These are phyloP conservation scores for Lagenidium giganteum DNA, from an alignment of 352 stramenopile genomes.

Conservation along the genomic window DNA sequence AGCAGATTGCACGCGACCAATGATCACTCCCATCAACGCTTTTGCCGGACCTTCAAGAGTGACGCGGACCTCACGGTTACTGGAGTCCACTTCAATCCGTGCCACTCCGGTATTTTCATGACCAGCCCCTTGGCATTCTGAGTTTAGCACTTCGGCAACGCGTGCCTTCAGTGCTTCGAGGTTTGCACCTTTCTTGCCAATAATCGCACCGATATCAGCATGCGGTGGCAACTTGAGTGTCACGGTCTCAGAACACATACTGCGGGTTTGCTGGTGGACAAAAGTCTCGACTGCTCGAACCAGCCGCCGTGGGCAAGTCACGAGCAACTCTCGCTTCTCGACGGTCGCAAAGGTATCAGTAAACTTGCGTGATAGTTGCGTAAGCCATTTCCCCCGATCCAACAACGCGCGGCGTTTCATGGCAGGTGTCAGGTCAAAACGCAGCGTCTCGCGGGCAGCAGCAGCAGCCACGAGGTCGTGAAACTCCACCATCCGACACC, in stretches of 20 bases:
- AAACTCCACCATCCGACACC: conserved; percentile 14
- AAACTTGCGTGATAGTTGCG: not conserved
- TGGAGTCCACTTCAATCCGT: conserved; percentile 4
- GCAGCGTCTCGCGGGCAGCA: conserved; percentile 4
- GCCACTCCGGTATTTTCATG: not conserved
- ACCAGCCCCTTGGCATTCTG: conserved; percentile 5
- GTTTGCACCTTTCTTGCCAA: conserved; percentile 9
- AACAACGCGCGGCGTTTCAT: conserved; percentile 1
- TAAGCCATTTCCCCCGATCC: conserved; percentile 6
- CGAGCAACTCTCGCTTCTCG: not conserved
- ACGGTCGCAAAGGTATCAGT: conserved; percentile 4
- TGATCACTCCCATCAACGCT: conserved; percentile 13
- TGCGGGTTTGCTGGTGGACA: conserved; percentile 1
- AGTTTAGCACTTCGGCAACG: conserved; percentile 5
- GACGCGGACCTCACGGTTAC: conserved; percentile 1
- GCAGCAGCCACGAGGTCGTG: conserved; percentile 3
- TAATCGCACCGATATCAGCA: conserved; percentile 13
- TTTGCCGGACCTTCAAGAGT: conserved; percentile 16
- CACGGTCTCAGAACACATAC: conserved; percentile 2
- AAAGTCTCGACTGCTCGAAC: not conserved
- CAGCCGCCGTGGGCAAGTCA: conserved; percentile 4
- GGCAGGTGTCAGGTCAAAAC: not conserved
- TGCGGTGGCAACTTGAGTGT: conserved; percentile 4
- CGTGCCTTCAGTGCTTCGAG: conserved; percentile 1
- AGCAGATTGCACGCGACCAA: conserved; percentile 14